These are phyloP conservation scores for Musa acuminata DNA, from an alignment of 176 grass and related monocot genomes.

Conservation along the genomic window DNA sequence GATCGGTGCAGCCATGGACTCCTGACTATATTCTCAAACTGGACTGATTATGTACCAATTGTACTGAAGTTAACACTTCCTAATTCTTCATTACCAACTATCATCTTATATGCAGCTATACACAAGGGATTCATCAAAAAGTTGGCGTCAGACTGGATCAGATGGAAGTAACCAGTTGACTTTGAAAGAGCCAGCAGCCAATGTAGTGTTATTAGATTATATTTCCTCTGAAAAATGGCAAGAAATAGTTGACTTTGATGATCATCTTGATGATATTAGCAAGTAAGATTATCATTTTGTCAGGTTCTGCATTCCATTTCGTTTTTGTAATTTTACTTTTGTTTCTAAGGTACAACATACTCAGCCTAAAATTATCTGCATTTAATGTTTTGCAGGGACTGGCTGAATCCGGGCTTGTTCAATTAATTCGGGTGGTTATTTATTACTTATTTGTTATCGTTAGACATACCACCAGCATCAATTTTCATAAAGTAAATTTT, in stretches of 20 bases:
- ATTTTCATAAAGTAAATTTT: background rate
- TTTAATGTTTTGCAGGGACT: conserved; percentile 57
- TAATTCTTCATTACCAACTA: too few relatives aligned
- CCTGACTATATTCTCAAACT: too few relatives aligned
- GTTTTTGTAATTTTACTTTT: background rate
- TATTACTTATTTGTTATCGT: background rate
- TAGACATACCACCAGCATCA: background rate
- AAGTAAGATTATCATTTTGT: conserved; percentile 41
- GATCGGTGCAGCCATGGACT: too few relatives aligned
- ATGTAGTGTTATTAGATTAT: conserved; percentile 68
- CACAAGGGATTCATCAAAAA: conserved; percentile 95
- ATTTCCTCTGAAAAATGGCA: conserved; percentile 76
- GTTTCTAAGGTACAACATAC: conserved; percentile 8
- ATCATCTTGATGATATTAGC: conserved; percentile 98
- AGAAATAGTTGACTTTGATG: conserved; percentile 86
- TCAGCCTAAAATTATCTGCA: background rate
- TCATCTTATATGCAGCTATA: conserved; percentile 43
- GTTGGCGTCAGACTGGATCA: conserved; percentile 71
- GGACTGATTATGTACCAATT: too few relatives aligned
- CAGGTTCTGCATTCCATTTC: conserved; percentile 3
- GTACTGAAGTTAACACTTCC: too few relatives aligned
- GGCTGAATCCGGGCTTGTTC: conserved; percentile 70
- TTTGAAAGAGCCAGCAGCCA: conserved; percentile 82
- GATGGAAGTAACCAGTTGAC: conserved; percentile 62
- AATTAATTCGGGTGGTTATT: conserved; percentile 17